These are phyloP conservation scores for Prillingera fragicola DNA, from an alignment of 1,284 basidiomycete genomes.

Conservation along the genomic window DNA sequence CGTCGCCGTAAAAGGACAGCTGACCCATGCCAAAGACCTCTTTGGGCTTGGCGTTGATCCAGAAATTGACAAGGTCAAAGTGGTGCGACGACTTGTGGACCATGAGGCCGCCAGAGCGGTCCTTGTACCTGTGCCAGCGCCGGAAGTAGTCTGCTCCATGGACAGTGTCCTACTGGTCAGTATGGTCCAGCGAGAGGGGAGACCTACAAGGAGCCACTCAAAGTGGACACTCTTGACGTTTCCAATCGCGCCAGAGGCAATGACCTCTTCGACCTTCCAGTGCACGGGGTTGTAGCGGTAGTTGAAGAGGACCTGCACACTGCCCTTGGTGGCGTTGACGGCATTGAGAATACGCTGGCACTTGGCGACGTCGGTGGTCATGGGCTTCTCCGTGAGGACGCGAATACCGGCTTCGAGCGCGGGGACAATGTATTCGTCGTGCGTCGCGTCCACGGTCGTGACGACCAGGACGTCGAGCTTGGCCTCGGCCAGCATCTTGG, in stretches of 20 bases:
- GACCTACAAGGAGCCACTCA: constrained; percentile 53
- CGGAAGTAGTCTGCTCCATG: constrained; percentile 58
- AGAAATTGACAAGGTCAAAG: constrained; percentile 53
- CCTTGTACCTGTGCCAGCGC: constrained; percentile 56
- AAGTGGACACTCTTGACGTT: constrained; percentile 56
- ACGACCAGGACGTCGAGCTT: constrained; percentile 54
- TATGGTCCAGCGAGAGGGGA: constrained; percentile 4
- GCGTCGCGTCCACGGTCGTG: constrained; percentile 55
- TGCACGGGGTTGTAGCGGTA: constrained; percentile 56
- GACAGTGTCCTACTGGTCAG: constrained; percentile 43
- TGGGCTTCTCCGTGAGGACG: constrained; percentile 56
- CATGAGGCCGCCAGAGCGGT: constrained; percentile 54
- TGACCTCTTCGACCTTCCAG: constrained; percentile 54
- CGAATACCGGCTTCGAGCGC: constrained; percentile 39
- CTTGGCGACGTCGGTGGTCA: constrained; percentile 56
- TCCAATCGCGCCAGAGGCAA: constrained; percentile 54
- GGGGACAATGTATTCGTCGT: constrained; percentile 53
- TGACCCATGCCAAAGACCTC: constrained; percentile 54
- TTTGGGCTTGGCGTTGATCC: constrained; percentile 53
- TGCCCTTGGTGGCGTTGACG: constrained; percentile 48
- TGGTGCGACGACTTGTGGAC: constrained; percentile 57
- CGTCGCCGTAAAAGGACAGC: constrained; percentile 54
- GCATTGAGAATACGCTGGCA: constrained; percentile 52
- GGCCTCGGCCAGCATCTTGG: constrained; percentile 53
- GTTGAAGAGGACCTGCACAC: constrained; percentile 46